Base-by-base conservation (phyloP, 2,329 filamentous ascomycete genomes). In the Hypoxylon sp. region DNA sequence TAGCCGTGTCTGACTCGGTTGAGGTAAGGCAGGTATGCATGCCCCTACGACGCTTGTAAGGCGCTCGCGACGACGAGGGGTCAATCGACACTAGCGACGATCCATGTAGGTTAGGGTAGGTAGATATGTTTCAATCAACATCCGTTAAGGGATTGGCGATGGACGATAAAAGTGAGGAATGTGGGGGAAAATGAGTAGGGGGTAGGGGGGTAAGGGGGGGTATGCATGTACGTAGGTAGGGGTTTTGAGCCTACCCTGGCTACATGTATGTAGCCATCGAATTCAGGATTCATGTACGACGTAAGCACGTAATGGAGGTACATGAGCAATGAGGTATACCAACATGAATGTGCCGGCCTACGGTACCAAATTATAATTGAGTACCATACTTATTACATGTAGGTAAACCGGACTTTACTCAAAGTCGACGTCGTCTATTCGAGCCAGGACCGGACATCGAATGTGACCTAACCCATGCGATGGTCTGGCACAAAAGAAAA, bases 401-500 rank as follows among this genome's bases (percentile, higher is more conserved):
- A 45, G 25, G 20, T 43, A 51, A 19, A 32, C 16, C 40, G 29
- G 8, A 34, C 26, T 21, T 13, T 17, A 38, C 34, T 27, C 36
- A 38, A 34, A 41, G 46, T 41, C 46, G 30, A 27, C 47, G 34
- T 21, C 32, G 27, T 43, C 25, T 26, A 46, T 50, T 41, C 41
- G 42, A 51, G 38, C 36, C 30, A 36, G 32, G 37, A 15, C 29
- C 31, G 12, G 44, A 31, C 25, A 12, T 40, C 7, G 7, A 35
- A 55, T 51, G 46, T 36, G 38, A 55, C 51, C 49, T 20, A 23
- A 38, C 32, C 47, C 41, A 25, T 45, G 46, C 20, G 25, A 45
- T 32, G 30, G 38, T 35, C 32, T 37, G 12, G 20, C n/a, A 11
- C 11, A 15, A 27, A 44, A 26, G 13, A 35, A n/a, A n/a, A n/a